Evolutionary conservation across 2,329 filamentous ascomycete species (phyloP), one percentile per base, ranked within the genome.

Genomic region (Botrytis medusae): DNA sequence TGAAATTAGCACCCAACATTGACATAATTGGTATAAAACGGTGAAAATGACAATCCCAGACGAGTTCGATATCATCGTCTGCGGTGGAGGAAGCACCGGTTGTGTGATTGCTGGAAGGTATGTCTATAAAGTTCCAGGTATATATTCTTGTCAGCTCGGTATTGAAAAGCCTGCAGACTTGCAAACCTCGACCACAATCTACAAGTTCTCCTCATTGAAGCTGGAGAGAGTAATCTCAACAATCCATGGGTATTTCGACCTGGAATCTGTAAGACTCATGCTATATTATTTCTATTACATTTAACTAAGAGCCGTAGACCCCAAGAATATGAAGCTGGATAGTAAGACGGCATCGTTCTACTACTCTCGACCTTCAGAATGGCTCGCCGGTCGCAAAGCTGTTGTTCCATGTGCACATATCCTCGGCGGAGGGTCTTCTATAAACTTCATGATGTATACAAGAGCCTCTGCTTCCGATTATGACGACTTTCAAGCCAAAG

Each of bases 281-380:
- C 84, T 25, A 54, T 42, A 84, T 3, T 77, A 10, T 84, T 83
- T 72, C 84, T 85, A 82, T 0, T 82, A 83, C 4, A 78, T 76
- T 37, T 4, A 44, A 68, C 73, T 77, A 60, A 79, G 48, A 25
- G 4, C 18, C n/a, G 0, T n/a, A 79, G 78, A 78, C 69, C 79
- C 79, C 10, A 76, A 75, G 63, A 80, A 80, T 48, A 80, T 80
- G 79, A 80, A 80, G 71, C 72, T 80, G 65, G 79, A 80, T 86
- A 93, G 91, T 73, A 78, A 79, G 62, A 79, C 77, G 63, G 76
- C 93, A 48, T 92, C 91, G 0, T 95, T 95, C 82, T 95, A 95
- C 80, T 89, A 94, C 82, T 94, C 92, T 14, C 72, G 78, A 40
- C 71, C 77, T 73, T 73, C 77, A 84, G 37, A 65, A 82, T 92